Percentiles rank a stretch among this genome's conserved stretches.
These are phyloP conservation scores for Aspergillus cavernicola DNA, from an alignment of 495 filamentous ascomycete species.

Conservation along the genomic window DNA sequence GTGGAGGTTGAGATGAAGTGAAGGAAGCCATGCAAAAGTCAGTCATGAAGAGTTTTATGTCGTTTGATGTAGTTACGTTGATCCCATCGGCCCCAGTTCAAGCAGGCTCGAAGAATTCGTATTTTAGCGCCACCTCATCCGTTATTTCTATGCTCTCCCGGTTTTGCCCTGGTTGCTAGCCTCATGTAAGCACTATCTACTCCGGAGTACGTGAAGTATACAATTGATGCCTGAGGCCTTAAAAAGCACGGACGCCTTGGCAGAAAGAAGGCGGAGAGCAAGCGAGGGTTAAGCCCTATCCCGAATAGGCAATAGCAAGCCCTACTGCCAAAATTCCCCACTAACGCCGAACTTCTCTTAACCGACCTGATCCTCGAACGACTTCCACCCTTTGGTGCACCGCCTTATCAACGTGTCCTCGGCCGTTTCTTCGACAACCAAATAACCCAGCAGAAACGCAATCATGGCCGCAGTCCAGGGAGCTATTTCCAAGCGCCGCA, in stretches of 20 bases:
- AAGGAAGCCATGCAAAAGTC: conserved; percentile 4
- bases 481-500: conserved; percentile 93
- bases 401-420: conserved; percentile 23
- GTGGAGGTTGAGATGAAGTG: conserved; percentile 51
- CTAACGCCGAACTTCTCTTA: conserved; percentile 37
- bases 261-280: conserved; percentile 20
- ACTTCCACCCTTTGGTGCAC: conserved; percentile 24
- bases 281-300: conserved; percentile 46
- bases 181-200: too few species aligned
- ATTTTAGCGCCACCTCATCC: neutral
- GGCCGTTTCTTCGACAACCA: conserved; percentile 38
- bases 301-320: conserved; percentile 33
- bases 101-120: too few species aligned
- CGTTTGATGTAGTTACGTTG: conserved; percentile 1
- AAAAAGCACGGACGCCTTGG: neutral
- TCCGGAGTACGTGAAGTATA: too few species aligned
- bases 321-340: conserved; percentile 45
- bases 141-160: neutral
- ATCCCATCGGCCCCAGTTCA: neutral
- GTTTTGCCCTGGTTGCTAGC: neutral
- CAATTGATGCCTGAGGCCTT: conserved; percentile 16
- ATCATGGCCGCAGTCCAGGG: conserved; percentile 67
- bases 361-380: conserved; percentile 32
- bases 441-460: conserved; percentile 38
- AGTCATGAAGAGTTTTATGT: neutral